Evolutionary conservation across 495 filamentous ascomycete genomes (phyloP).

Genomic region (Penicillium atrosanguineum): DNA sequence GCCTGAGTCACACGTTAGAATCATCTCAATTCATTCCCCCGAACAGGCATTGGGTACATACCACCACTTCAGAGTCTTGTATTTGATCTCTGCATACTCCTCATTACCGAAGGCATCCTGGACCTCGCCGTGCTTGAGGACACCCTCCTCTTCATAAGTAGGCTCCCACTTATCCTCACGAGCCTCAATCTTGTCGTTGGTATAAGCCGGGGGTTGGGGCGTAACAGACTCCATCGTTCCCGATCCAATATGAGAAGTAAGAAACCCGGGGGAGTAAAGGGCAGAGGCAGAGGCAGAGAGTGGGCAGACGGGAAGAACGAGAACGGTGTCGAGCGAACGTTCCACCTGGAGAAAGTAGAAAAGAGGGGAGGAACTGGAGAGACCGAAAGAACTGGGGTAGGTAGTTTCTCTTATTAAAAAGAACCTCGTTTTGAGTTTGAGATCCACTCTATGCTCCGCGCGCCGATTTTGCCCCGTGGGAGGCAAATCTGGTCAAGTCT

Average conservation of each 20-base stretch:
- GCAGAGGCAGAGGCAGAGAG: neutral
- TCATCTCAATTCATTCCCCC: neutral
- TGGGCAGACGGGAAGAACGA: neutral
- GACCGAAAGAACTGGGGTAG: slow-evolving; percentile 8
- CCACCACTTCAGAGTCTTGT: slow-evolving; percentile 50
- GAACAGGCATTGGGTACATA: slow-evolving; percentile 15
- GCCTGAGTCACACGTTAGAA: slow-evolving; percentile 19
- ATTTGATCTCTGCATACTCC: slow-evolving; percentile 43
- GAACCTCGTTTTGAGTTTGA: slow-evolving; percentile 6
- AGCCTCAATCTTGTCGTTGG: slow-evolving; percentile 21
- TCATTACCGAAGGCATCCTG: slow-evolving; percentile 45
- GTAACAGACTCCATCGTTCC: slow-evolving; percentile 21
- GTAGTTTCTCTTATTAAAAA: slow-evolving; percentile 6
- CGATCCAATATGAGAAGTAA: too few relatives aligned
- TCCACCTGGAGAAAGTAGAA: neutral
- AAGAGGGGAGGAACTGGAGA: neutral
- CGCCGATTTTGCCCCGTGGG: slow-evolving; percentile 13
- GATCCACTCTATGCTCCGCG: neutral
- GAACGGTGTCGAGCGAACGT: neutral
- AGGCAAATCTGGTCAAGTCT: slow-evolving; percentile 8
- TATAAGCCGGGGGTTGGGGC: slow-evolving; percentile 17
- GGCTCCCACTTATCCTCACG: slow-evolving; percentile 14
- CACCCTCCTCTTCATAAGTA: slow-evolving; percentile 27
- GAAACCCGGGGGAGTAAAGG: neutral
- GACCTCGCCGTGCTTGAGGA: slow-evolving; percentile 33